A percentile compares a stretch with the other conserved stretches of the same genome.
Evolutionary conservation across 2,329 filamentous ascomycete species (phyloP).

Genomic region (Daldinia sp.): DNA sequence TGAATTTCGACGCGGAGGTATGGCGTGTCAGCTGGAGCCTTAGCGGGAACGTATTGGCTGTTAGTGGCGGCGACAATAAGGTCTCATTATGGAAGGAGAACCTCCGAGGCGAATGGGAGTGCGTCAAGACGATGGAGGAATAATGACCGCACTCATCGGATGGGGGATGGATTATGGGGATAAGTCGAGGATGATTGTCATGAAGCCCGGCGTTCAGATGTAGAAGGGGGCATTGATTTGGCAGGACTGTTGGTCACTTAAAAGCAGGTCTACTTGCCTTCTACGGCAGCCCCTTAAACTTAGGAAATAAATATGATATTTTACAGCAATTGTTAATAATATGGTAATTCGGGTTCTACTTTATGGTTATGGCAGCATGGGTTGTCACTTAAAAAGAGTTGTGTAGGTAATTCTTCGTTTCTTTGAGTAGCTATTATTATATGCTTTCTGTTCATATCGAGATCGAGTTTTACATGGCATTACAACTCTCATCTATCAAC

Average conservation of each 20-base stretch:
- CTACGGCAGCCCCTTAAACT: slow-evolving; percentile 29
- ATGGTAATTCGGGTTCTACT: slow-evolving; percentile 30
- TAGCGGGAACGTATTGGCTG: slow-evolving; percentile 94
- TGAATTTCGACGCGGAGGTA: slow-evolving; percentile 88
- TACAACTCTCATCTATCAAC: background rate
- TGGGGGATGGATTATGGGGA: slow-evolving; percentile 6
- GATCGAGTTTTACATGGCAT: background rate
- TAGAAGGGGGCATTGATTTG: slow-evolving; percentile 36
- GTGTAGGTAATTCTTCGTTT: background rate
- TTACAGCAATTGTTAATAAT: slow-evolving; percentile 24
- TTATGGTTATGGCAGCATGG: background rate
- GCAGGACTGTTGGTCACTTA: slow-evolving; percentile 25
- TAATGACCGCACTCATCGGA: slow-evolving; percentile 55
- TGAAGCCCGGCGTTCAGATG: slow-evolving; percentile 40
- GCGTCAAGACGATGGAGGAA: slow-evolving; percentile 95
- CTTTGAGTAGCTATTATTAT: background rate
- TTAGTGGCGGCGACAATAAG: slow-evolving; percentile 95
- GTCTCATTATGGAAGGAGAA: slow-evolving; percentile 99
- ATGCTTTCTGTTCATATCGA: background rate
- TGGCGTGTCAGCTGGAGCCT: slow-evolving; percentile 99
- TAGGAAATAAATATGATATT: slow-evolving; percentile 42
- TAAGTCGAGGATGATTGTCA: slow-evolving; percentile 30
- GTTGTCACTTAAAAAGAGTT: background rate
- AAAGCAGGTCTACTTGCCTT: slow-evolving; percentile 30
- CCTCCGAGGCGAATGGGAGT: slow-evolving; percentile 95